Percentiles rank a stretch among this genome's conserved stretches.
These are phyloP conservation scores for Lepidium aucheri DNA, from an alignment of 345 rosid genomes.

Conservation along the genomic window DNA sequence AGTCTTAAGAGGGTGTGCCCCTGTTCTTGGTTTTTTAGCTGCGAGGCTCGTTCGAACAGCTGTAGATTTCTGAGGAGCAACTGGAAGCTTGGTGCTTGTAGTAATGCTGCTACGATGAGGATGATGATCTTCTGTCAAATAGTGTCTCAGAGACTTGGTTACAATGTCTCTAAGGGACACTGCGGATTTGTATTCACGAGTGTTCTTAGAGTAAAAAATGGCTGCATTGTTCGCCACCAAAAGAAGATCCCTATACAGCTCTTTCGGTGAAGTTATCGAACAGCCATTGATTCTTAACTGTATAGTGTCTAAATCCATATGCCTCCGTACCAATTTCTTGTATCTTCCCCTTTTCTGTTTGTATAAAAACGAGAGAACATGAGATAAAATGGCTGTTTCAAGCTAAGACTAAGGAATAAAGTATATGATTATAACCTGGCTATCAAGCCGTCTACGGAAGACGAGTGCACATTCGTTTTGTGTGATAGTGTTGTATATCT, in stretches of 20 bases:
- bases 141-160: constrained; percentile 38
- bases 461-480: constrained; percentile 51
- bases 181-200: constrained; percentile 78
- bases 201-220: constrained; percentile 66
- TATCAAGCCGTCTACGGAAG: constrained; percentile 62
- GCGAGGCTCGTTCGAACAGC: constrained; percentile 23
- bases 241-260: constrained; percentile 62
- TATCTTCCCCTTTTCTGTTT: constrained; percentile 82
- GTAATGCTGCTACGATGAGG: constrained; percentile 18
- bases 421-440: constrained; percentile 53
- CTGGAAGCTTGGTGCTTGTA: constrained; percentile 14
- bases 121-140: constrained; percentile 28
- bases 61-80: neutral
- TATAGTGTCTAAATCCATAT: constrained; percentile 68
- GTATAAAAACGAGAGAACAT: neutral
- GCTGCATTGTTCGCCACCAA: constrained; percentile 69
- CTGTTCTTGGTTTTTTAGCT: constrained; percentile 32
- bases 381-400: neutral
- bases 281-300: constrained; percentile 45
- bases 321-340: constrained; percentile 64
- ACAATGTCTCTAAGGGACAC: constrained; percentile 48
- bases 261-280: constrained; percentile 39
- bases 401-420: neutral
- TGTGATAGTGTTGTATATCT: constrained; percentile 38
- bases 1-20: neutral